These are phyloP conservation scores for Simmondsia chinensis DNA, from an alignment of 148 eudicot genomes.

Conservation along the genomic window DNA sequence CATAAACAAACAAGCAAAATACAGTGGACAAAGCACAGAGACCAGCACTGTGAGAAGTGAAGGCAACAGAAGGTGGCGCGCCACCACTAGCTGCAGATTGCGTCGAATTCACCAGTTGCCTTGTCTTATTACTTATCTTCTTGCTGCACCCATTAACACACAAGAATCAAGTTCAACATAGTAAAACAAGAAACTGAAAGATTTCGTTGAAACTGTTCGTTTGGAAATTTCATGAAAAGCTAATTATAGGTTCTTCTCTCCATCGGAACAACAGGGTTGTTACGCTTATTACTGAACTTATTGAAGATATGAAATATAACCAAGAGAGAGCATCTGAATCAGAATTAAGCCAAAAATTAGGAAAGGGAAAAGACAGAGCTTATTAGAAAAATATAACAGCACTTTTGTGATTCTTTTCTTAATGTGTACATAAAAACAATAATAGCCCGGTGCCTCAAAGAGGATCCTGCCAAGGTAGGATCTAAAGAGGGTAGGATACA, in stretches of 20 bases:
- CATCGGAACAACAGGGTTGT: conserved; percentile 1
- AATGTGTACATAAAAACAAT: no score
- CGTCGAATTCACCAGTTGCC: conserved; percentile 45
- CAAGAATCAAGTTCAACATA: not conserved
- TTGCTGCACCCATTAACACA: conserved; percentile 40
- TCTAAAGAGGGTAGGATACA: no score
- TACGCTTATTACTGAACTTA: no score
- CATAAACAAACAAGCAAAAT: conserved; percentile 22
- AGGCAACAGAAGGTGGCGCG: conserved; percentile 14
- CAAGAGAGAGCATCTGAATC: not conserved
- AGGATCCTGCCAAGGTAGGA: no score
- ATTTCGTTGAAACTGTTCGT: conserved; percentile 3
- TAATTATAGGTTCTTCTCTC: conserved; percentile 3
- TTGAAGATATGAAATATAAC: not conserved
- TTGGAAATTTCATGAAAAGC: conserved; percentile 1
- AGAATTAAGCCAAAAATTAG: no score
- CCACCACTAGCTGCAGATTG: conserved; percentile 31
- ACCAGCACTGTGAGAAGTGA: conserved; percentile 9
- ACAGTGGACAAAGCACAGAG: conserved; percentile 18
- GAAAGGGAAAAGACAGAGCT: no score
- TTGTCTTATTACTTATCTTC: conserved; percentile 32
- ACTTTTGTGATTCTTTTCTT: no score
- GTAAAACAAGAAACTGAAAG: not conserved
- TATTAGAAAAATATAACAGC: no score
- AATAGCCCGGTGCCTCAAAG: no score